Base-by-base conservation (phyloP, 805 yeast genomes). In the Metahyphopichia silvanorum region DNA sequence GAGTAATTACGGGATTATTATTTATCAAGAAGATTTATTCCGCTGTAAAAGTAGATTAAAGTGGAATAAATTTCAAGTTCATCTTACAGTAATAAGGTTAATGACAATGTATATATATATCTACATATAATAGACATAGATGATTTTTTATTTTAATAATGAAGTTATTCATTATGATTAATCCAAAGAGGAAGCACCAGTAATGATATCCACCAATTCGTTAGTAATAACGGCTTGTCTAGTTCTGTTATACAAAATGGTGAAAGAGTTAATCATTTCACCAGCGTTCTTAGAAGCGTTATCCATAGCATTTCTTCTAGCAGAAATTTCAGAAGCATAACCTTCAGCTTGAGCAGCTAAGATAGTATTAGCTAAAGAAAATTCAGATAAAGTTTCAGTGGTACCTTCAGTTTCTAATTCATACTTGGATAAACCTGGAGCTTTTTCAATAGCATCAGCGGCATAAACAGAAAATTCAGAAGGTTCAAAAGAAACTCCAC, bases 221-320 rank as follows among this genome's bases (percentile, higher is more conserved):
- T 93, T 93, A 70, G 98, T 89, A 60, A 91, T 91, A 61, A 89
- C 96, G 51, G 97, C 96, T 79, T 93, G 98, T 77, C 97, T 87
- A 59, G 97, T 84, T 80, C 98, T 91, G 89, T 93, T 93, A 75
- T 93, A 93, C 70, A 93, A 81, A 67, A 93, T 93, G 51, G 98
- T 84, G 84, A 86, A 91, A 62, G 78, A 83, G 72, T 77, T 80
- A 63, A 93, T 93, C 98, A 93, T 93, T 57, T 93, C 98, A 72
- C 95, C 96, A 44, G 98, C 98, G 64, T 91, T 91, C 93, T 93
- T 91, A 51, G 97, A 88, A 44, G 98, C 98, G 61, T 93, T 93
- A 72, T 91, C 98, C 98, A 91, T 91, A 51, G 98, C 98, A 64
- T 87, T 91, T 81, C 98, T 89, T 82, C 98, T 89, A 40, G 98